A percentile compares a stretch with the other conserved stretches of the same genome.
Conservation (phyloP, 164 flowering plant genomes). For the Sedum album region DNA sequence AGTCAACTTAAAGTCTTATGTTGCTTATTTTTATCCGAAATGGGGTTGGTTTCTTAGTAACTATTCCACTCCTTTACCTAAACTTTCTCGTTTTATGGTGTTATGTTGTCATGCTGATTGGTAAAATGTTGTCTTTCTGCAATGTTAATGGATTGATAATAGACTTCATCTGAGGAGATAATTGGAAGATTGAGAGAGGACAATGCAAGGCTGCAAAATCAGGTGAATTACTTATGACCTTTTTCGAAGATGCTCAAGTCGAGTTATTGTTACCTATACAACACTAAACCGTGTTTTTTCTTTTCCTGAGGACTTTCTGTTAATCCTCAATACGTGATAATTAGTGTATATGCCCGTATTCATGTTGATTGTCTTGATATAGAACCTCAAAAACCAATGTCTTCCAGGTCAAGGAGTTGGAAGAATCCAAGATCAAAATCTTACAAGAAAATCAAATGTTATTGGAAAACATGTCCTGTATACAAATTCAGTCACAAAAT, state of each 20-base stretch:
- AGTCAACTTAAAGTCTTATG: too few species aligned
- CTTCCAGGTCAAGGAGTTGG: conserved; percentile 87
- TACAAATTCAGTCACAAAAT: conserved; percentile 40
- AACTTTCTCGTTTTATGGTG: not conserved
- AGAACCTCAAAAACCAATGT: conserved; percentile 61
- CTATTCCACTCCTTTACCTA: not conserved
- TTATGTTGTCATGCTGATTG: not conserved
- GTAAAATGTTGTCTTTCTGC: not conserved
- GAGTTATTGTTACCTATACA: not conserved
- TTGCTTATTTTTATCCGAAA: too few species aligned
- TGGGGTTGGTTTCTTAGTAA: not conserved
- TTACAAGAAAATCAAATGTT: conserved; percentile 49
- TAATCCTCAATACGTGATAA: not conserved
- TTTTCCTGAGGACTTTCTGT: not conserved
- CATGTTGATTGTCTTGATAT: conserved; percentile 36
- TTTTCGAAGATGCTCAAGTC: not conserved
- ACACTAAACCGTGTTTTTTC: not conserved
- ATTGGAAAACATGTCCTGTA: conserved; percentile 29
- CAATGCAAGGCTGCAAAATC: conserved; percentile 29
- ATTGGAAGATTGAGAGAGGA: conserved; percentile 36
- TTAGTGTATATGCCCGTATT: not conserved
- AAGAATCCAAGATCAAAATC: conserved; percentile 40
- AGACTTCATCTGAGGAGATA: conserved; percentile 40
- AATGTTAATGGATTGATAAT: conserved; percentile 13
- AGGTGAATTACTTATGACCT: conserved; percentile 33